Evolutionary conservation across 495 filamentous ascomycete species (phyloP).

Genomic region (Aspergillus ellipticus): DNA sequence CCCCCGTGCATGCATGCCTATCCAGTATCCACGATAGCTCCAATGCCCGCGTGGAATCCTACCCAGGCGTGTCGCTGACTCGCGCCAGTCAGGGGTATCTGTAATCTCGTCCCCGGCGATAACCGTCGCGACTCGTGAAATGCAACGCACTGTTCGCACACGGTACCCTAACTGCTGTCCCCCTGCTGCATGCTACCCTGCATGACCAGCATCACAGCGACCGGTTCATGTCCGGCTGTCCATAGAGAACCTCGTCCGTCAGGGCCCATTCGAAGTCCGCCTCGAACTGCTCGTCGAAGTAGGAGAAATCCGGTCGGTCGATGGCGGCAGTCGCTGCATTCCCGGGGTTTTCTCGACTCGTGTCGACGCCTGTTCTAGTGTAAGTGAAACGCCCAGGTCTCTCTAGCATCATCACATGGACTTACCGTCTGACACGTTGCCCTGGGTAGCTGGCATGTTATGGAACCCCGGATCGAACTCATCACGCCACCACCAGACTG

Average conservation of each 20-base stretch:
- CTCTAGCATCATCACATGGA: not conserved
- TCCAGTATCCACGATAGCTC: too few relatives aligned
- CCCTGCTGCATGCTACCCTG: too few relatives aligned
- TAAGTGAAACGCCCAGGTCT: conserved; percentile 1
- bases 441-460: conserved; percentile 6
- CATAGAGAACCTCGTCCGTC: conserved; percentile 28
- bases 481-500: conserved; percentile 50
- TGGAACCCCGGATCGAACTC: conserved; percentile 38
- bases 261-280: conserved; percentile 38
- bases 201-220: conserved; percentile 22
- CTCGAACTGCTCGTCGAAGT: conserved; percentile 38
- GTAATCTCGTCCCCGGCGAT: too few relatives aligned
- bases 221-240: conserved; percentile 18
- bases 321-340: not conserved
- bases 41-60: too few relatives aligned
- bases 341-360: conserved; percentile 11
- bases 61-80: too few relatives aligned
- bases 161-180: too few relatives aligned
- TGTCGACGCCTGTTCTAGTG: conserved; percentile 9
- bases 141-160: too few relatives aligned
- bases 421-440: conserved; percentile 18
- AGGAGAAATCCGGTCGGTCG: conserved; percentile 23
- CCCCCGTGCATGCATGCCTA: too few relatives aligned
- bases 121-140: too few relatives aligned
- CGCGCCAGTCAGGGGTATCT: too few relatives aligned